A percentile compares a stretch with the other conserved stretches of the same genome.
These are phyloP conservation scores for Aureobasidium namibiae DNA, from an alignment of 2,329 filamentous ascomycete genomes.

Conservation along the genomic window DNA sequence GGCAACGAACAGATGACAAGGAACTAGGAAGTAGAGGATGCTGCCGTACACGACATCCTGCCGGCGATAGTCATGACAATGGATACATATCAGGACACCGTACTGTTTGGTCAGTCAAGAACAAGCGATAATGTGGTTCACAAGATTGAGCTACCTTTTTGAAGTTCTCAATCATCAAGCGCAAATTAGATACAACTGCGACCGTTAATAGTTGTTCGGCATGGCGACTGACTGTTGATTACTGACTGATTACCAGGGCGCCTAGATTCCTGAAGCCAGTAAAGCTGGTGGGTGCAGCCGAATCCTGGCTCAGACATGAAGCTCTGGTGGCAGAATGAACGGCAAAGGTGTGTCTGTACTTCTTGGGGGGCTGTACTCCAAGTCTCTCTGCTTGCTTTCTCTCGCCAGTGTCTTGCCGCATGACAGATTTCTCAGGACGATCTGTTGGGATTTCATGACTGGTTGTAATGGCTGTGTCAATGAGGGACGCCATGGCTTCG, in stretches of 20 bases:
- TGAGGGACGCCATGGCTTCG: conserved; percentile 8
- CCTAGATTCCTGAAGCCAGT: conserved; percentile 92
- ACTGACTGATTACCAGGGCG: conserved; percentile 74
- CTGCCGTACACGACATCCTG: conserved; percentile 70
- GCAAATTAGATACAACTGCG: conserved; percentile 80
- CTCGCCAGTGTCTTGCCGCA: not conserved
- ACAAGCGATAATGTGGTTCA: not conserved
- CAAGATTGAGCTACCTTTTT: conserved; percentile 59
- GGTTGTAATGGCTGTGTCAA: conserved; percentile 10
- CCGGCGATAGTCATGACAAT: conserved; percentile 76
- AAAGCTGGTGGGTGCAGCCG: conserved; percentile 68
- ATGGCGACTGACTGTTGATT: not conserved
- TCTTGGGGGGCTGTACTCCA: conserved; percentile 34
- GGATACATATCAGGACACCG: conserved; percentile 85
- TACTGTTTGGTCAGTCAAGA: conserved; percentile 44
- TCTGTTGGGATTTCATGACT: conserved; percentile 12
- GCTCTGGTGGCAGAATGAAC: conserved; percentile 65
- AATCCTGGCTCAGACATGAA: conserved; percentile 82
- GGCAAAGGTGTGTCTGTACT: conserved; percentile 88
- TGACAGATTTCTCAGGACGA: not conserved
- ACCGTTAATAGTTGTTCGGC: not conserved
- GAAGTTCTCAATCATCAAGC: conserved; percentile 93
- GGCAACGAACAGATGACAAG: conserved; percentile 81
- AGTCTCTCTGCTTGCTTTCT: not conserved
- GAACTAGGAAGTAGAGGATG: conserved; percentile 76